Percentiles rank a stretch among this genome's conserved stretches.
phyloP scores from a whole-genome alignment of 306 rosid species.

The Prinsepia uniflora region DNA sequence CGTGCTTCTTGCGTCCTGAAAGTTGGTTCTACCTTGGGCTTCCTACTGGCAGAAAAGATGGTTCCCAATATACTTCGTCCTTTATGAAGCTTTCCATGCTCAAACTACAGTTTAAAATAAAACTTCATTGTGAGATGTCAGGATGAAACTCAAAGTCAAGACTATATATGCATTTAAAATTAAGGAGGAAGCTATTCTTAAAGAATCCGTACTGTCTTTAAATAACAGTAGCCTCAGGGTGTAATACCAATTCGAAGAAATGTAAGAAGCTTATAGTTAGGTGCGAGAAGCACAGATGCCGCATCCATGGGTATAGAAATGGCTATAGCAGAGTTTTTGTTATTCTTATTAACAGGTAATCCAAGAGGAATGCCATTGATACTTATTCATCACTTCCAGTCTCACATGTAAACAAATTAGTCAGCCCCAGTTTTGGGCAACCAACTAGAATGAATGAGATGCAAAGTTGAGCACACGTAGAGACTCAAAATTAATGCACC shows the following conservation, averaged over 20 bases:
- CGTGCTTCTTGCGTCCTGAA: constrained; percentile 31
- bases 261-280: not conserved
- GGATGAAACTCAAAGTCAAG: not conserved
- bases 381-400: not conserved
- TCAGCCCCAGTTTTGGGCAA: not conserved
- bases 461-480: not conserved
- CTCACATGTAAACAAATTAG: not conserved
- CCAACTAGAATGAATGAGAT: not conserved
- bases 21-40: constrained; percentile 33
- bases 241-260: not conserved
- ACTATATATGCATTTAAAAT: not conserved
- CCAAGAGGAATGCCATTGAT: not conserved
- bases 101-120: constrained; percentile 44
- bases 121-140: constrained; percentile 17
- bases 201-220: not conserved
- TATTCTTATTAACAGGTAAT: not conserved
- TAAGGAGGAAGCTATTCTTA: not conserved
- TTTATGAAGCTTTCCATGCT: constrained; percentile 34
- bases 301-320: not conserved
- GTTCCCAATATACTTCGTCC: constrained; percentile 25
- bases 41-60: constrained; percentile 40
- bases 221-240: not conserved
- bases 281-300: not conserved
- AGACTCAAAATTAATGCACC: not conserved
- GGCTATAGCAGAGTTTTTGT: not conserved